Evolutionary conservation across 495 filamentous ascomycete species (phyloP).

Genomic region (Tuber indicum): DNA sequence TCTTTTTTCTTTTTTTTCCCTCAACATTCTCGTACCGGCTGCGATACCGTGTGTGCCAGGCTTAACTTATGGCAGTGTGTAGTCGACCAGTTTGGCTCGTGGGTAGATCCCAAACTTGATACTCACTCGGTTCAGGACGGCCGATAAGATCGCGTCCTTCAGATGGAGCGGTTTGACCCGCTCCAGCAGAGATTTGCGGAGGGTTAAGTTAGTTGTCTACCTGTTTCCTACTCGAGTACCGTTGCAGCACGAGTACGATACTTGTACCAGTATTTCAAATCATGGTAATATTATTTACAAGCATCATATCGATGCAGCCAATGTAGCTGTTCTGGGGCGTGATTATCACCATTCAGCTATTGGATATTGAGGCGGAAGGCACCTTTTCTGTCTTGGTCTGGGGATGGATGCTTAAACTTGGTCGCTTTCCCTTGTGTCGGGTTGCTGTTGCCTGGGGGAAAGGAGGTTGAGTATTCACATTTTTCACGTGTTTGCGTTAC

Average conservation of each 20-base stretch:
- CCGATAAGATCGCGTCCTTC: neutral
- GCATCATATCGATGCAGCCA: neutral
- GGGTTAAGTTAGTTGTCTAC: neutral
- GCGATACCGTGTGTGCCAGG: neutral
- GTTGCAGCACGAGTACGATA: no score
- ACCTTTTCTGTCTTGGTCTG: neutral
- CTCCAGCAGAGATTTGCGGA: neutral
- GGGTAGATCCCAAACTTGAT: neutral
- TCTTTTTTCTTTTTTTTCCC: neutral
- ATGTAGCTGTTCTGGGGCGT: neutral
- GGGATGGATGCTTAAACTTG: neutral
- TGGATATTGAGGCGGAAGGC: no score
- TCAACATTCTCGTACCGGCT: neutral
- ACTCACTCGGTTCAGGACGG: neutral
- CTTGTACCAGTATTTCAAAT: neutral
- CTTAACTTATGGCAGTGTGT: neutral
- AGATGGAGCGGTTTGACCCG: neutral
- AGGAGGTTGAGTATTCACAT: neutral
- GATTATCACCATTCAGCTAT: neutral
- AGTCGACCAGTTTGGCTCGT: neutral
- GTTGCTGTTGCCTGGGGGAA: neutral
- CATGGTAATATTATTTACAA: neutral
- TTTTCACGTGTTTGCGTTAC: constrained; percentile 2
- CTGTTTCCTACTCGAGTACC: neutral
- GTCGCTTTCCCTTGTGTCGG: neutral